Evolutionary conservation across 768 basidiomycete species (phyloP).

Genomic region (Termitomyces sp.): DNA sequence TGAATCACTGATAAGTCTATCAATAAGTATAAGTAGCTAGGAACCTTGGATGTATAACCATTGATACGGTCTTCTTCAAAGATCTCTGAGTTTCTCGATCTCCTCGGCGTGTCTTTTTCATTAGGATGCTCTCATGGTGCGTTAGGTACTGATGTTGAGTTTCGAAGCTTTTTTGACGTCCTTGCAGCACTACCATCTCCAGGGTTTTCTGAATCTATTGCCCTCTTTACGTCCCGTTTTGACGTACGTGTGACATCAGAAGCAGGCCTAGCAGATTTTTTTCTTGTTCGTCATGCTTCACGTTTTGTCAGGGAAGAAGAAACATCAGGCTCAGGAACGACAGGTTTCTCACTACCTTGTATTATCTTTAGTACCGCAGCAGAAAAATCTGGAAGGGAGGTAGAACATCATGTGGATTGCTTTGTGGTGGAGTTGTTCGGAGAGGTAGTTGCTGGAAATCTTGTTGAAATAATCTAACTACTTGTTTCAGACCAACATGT

Average conservation of each 20-base stretch:
- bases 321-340: neutral
- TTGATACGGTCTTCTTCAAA: neutral
- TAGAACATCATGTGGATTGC: neutral
- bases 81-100: neutral
- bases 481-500: too few relatives aligned
- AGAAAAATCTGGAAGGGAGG: constrained; percentile 1
- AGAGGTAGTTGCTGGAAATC: neutral
- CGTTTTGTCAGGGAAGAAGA: neutral
- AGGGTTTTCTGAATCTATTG: too few relatives aligned
- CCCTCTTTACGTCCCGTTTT: neutral
- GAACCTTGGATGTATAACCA: neutral
- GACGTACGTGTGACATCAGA: neutral
- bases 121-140: neutral
- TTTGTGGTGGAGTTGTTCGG: neutral
- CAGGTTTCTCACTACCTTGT: neutral
- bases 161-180: neutral
- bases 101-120: neutral
- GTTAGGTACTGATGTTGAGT: neutral
- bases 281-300: neutral
- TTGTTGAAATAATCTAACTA: too few relatives aligned
- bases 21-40: neutral
- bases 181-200: neutral
- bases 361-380: neutral
- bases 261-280: neutral
- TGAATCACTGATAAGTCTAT: neutral